These are phyloP conservation scores for Dendrobium chrysotoxum DNA, from an alignment of 106 monocot species.

Conservation along the genomic window DNA sequence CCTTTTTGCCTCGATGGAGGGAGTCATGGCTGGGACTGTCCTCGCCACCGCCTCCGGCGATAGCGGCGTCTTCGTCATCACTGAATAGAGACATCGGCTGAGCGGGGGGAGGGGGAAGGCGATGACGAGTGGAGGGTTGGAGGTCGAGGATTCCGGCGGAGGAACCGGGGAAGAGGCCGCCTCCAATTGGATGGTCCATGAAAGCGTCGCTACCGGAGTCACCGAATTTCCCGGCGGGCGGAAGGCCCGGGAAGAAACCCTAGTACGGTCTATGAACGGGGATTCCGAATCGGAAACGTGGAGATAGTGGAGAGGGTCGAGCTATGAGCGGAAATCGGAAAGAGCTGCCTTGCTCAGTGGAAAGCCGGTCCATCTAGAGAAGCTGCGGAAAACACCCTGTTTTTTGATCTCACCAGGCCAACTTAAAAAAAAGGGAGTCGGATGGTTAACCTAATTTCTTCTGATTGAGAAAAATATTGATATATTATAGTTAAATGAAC, in stretches of 20 bases:
- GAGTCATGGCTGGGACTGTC: not conserved
- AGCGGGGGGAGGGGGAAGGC: not conserved
- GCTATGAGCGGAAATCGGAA: too few relatives aligned
- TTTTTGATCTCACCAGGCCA: too few relatives aligned
- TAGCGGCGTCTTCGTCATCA: not conserved
- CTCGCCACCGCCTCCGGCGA: not conserved
- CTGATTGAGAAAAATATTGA: too few relatives aligned
- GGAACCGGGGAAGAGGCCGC: not conserved
- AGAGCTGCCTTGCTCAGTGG: too few relatives aligned
- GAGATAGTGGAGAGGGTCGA: not conserved
- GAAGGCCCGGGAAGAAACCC: not conserved
- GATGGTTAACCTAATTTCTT: too few relatives aligned
- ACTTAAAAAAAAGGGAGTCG: too few relatives aligned
- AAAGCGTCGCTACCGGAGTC: not conserved
- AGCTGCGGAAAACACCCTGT: too few relatives aligned
- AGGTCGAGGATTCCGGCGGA: not conserved
- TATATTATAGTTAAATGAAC: too few relatives aligned
- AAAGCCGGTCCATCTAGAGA: too few relatives aligned
- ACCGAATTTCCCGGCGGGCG: not conserved
- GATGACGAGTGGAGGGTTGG: not conserved
- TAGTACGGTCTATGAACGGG: not conserved
- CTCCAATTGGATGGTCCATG: not conserved
- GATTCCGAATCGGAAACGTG: not conserved
- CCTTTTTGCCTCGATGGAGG: not conserved
- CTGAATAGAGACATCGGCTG: slow-evolving; percentile 11